Base-by-base conservation (phyloP, 106 monocot species). In the Hemerocallis citrina region DNA sequence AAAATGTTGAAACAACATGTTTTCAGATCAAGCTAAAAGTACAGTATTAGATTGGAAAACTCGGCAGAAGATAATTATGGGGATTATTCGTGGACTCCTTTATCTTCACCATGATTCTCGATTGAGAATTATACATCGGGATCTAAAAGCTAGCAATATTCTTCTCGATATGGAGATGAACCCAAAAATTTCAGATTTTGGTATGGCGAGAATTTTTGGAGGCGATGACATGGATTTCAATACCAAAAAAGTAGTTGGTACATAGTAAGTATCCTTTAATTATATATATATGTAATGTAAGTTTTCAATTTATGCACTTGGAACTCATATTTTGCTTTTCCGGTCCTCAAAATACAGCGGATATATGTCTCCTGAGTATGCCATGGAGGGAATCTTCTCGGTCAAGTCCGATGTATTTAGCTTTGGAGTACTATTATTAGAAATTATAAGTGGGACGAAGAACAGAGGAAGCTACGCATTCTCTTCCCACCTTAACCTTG, bases 131-230 rank as follows among this genome's bases (percentile, higher is more conserved):
- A 72, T 81, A 23, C 81, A 81, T 16, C 66, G 81, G 38, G 81
- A 81, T 59, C 55, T 82, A 6, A 82, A 82, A 69, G 47, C 72
- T 23, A 70, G 81, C 46, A 82, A 82, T 48, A 65, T 82, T 35
- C 69, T 82, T 38, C 65, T 82, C 7, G 77, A 82, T 37, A 33
- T 64, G 47, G 73, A 74, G 19, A 73, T 82, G 77, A 68, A 63
- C 1, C 81, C 81, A 0, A 82, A 82, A 55, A 82, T 82, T 37
- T 82, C 77, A 22, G 81, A 77, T 50, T 82, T 82, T 51, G 76
- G 81, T 25, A 44, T 77, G 56, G 77, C 81, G 15, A 76, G 75
- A 62, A 75, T 76, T 11, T 76, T 81, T 34, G 68, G 63, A 36
- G 67, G 62, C 34, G 61, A 81, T 11, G 57, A 75, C 0, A 55